Base-by-base conservation (phyloP, 2,329 filamentous ascomycete species). In the Fusarium hainanense region DNA sequence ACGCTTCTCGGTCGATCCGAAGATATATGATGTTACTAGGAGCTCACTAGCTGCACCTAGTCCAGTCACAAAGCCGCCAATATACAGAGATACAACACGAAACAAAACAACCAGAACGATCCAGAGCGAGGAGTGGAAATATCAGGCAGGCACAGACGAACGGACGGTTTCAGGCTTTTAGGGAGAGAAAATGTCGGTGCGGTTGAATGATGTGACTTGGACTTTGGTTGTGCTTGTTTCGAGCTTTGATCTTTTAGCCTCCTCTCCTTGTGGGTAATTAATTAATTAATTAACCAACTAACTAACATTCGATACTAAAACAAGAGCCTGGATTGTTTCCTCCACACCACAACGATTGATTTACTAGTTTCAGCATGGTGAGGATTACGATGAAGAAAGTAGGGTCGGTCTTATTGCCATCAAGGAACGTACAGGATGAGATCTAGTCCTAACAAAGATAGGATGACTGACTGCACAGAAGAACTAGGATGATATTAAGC, bases 191-290 rank as follows among this genome's bases (percentile, higher is more conserved):
- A 16, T 18, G 54, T 25, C 51, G 41, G 48, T 27, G 44, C 44
- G 30, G 21, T 50, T 50, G 41, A 30, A 57, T 55, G 52, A 62
- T 57, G 34, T 27, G 43, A 37, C 32, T 56, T 18, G 25, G 32
- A 37, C 65, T 42, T 50, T 13, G 23, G 23, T 20, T 25, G 32
- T 59, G 48, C 40, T 60, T 52, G 57, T 58, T 56, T 68, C 52
- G 43, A 63, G 41, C 58, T 67, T 67, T 57, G 49, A 58, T 66
- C 49, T 32, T 28, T 40, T 46, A 32, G 37, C 40, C 23, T 46
- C n/a, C 20, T 30, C 32, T 42, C 42, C 54, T 37, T 28, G 42
- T 56, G 30, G 54, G 48, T 37, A 13, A 27, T 9, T 11, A 41
- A 20, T 51, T 27, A 41, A 20, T 51, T 27, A 28, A 40, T n/a